A percentile compares a stretch with the other conserved stretches of the same genome.
phyloP scores from a whole-genome alignment of 805 yeast species.

The Sporopachydermia lactativora region DNA sequence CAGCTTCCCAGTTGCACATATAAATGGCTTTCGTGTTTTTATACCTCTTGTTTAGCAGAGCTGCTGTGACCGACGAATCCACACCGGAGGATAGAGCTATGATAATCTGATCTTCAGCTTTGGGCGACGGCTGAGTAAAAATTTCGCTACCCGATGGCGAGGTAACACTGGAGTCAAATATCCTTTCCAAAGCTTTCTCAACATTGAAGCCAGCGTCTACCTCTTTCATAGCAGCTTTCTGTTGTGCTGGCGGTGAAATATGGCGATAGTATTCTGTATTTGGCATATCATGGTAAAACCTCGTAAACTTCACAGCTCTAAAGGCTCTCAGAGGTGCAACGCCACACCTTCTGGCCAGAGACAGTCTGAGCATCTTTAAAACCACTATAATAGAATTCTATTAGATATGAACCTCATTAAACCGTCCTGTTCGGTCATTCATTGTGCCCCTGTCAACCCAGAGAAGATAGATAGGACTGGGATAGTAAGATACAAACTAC shows the following conservation, averaged over 20 bases:
- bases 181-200: not conserved
- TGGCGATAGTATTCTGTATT: not conserved
- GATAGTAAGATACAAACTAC: too few species aligned
- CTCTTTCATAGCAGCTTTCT: not conserved
- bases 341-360: too few species aligned
- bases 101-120: conserved; percentile 41
- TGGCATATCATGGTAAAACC: not conserved
- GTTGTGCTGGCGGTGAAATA: not conserved
- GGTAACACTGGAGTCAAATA: not conserved
- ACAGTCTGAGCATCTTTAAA: too few species aligned
- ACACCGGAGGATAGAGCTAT: conserved; percentile 97
- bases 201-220: not conserved
- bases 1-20: conserved; percentile 79
- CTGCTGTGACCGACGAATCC: conserved; percentile 84
- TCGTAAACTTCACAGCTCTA: too few species aligned
- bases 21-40: conserved; percentile 65
- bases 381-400: too few species aligned
- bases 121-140: conserved; percentile 26
- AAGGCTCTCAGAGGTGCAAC: too few species aligned
- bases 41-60: conserved; percentile 39
- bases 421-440: too few species aligned
- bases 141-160: not conserved
- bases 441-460: too few species aligned
- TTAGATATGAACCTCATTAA: too few species aligned
- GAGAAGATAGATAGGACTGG: too few species aligned